Percentiles rank a stretch among this genome's conserved stretches.
phyloP scores from a whole-genome alignment of 2,329 filamentous ascomycete genomes.

The Cadophora luteo-olivacea region DNA sequence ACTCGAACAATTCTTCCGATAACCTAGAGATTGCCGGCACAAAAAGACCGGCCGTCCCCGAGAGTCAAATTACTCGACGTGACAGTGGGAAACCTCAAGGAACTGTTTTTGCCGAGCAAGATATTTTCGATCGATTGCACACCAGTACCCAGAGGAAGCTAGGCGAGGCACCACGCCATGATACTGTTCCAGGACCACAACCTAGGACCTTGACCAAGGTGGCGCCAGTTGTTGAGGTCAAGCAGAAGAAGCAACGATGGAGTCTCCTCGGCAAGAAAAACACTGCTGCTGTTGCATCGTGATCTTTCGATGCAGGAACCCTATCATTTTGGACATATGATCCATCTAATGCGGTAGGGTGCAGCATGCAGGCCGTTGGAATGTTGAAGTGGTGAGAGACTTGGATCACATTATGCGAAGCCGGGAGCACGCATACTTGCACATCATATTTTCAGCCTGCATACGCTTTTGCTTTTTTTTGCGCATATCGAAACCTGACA shows the following conservation, averaged over 20 bases:
- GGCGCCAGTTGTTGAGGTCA: slow-evolving; percentile 21
- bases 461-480: slow-evolving; percentile 12
- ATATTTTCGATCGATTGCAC: slow-evolving; percentile 44
- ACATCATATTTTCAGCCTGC: not conserved
- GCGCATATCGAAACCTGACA: slow-evolving; percentile 6
- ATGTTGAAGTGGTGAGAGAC: not conserved
- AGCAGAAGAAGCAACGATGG: slow-evolving; percentile 39
- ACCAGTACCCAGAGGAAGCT: slow-evolving; percentile 43
- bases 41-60: slow-evolving; percentile 18
- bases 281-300: slow-evolving; percentile 29
- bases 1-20: slow-evolving; percentile 36
- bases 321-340: slow-evolving; percentile 11
- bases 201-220: slow-evolving; percentile 18
- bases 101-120: slow-evolving; percentile 37
- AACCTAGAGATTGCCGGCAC: slow-evolving; percentile 36
- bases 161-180: slow-evolving; percentile 43
- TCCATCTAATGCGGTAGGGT: not conserved
- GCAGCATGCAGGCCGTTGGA: not conserved
- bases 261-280: slow-evolving; percentile 39
- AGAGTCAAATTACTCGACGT: slow-evolving; percentile 5
- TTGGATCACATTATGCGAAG: slow-evolving; percentile 4
- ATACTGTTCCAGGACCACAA: slow-evolving; percentile 30
- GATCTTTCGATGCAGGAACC: slow-evolving; percentile 20
- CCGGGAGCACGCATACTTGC: slow-evolving; percentile 1
- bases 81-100: slow-evolving; percentile 28